Conservation (phyloP, 371 early-diverging fungal species). For the Mucor racemosus region DNA sequence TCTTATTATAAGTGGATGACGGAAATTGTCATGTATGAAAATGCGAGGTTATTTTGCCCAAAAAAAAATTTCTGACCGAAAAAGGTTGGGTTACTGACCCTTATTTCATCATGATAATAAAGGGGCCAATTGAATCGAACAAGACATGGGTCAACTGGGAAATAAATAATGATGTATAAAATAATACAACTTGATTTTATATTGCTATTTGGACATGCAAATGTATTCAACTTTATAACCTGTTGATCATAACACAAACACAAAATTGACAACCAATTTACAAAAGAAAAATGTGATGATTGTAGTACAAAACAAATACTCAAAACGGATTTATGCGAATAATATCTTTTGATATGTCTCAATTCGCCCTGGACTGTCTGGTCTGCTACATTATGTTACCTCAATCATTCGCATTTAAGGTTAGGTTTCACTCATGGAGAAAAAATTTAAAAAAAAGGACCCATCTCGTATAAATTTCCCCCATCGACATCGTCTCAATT, state of each 20-base stretch:
- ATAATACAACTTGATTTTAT: background rate
- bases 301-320: background rate
- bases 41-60: background rate
- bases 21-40: too few species aligned
- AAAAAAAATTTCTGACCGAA: background rate
- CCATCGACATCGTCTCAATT: too few species aligned
- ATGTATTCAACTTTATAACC: background rate
- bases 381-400: background rate
- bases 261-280: constrained; percentile 1
- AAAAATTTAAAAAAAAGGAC: constrained; percentile 15
- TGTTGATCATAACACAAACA: background rate
- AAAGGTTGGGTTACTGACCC: constrained; percentile 1
- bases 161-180: background rate
- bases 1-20: background rate
- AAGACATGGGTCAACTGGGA: too few species aligned
- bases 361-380: constrained; percentile 19
- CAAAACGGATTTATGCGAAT: constrained; percentile 75
- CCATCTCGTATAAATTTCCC: background rate
- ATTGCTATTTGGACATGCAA: background rate
- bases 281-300: background rate
- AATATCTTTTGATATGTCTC: constrained; percentile 80
- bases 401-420: constrained; percentile 12
- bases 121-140: background rate
- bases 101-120: background rate
- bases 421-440: constrained; percentile 22